Evolutionary conservation across 306 rosid genomes (phyloP).

Genomic region (Prosopis cineraria): DNA sequence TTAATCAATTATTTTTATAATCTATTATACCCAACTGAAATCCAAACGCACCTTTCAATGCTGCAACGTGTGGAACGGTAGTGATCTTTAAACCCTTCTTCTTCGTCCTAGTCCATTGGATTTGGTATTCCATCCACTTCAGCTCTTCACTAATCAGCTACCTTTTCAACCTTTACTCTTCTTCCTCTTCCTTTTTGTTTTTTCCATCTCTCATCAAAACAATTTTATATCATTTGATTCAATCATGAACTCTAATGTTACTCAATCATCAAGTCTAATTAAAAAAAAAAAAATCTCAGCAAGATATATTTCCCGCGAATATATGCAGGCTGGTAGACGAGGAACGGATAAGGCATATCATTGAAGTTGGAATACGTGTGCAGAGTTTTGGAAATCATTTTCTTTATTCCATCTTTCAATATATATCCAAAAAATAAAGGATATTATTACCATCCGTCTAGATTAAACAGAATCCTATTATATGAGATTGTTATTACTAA

Average conservation of each 20-base stretch:
- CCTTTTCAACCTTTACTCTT: background rate
- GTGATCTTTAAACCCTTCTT: background rate
- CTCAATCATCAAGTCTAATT: background rate
- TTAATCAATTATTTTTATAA: no score
- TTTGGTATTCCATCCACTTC: conserved; percentile 11
- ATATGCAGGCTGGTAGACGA: no score
- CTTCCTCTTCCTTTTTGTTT: background rate
- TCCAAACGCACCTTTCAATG: no score
- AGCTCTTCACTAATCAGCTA: background rate
- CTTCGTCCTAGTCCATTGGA: background rate
- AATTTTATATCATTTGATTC: background rate
- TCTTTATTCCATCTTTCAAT: no score
- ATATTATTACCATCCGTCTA: no score
- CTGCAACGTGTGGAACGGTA: background rate
- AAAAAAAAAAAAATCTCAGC: no score
- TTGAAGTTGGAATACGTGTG: conserved; percentile 19
- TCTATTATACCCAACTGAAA: background rate
- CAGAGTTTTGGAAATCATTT: conserved; percentile 35
- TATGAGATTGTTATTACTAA: no score
- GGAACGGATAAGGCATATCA: background rate
- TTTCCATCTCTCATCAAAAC: background rate
- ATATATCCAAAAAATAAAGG: no score
- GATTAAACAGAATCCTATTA: no score
- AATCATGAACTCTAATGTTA: background rate
- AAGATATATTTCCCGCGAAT: no score